Evolutionary conservation across 2,329 filamentous ascomycete genomes (phyloP), one percentile per base, ranked within the genome.

Genomic region (Trichophyton verrucosum): DNA sequence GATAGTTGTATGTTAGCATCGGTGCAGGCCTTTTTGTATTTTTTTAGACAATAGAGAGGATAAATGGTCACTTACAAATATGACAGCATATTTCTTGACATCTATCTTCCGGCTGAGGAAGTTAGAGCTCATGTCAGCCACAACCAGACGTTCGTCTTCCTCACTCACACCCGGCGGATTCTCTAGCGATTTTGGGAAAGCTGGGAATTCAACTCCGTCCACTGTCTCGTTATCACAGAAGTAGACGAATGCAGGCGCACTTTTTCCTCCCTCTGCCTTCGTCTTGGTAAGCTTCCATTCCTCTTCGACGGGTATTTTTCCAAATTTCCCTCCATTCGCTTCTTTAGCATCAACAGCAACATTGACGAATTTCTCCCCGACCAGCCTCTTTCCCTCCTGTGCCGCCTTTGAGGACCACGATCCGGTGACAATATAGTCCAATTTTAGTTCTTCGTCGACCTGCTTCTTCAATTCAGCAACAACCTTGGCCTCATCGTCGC

Each of bases 81-180:
- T 87, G 66, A 87, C 78, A 0, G 86, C 87, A 75, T 87, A 95
- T 70, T 94, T 91, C 66, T 78, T 80, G 56, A 95, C 82, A 38
- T 91, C 86, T 24, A 96, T 82, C 64, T 81, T 82, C 49, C 90
- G 80, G 55, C 89, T 90, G 58, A 97, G 84, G 71, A 97, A 96
- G 74, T 96, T 97, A 62, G 89, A 96, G 55, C 83, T 88, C 88
- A 97, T 95, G 74, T 97, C 92, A 20, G 89, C 90, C 3, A 96
- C 86, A 4, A 97, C 87, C 62, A 95, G 82, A 0, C 86, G 85
- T 36, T 84, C 83, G 58, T 86, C 81, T 7, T 85, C 84, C 57
- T 85, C 81, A 1, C 78, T 74, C 5, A 74, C 74, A 2, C 74
- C 74, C 9, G 81, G 83, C 75, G 64, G 65, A 36, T 59, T 59